These are phyloP conservation scores for Paramecium tetraurelia DNA, from an alignment of 73 alveolate species.

Conservation along the genomic window DNA sequence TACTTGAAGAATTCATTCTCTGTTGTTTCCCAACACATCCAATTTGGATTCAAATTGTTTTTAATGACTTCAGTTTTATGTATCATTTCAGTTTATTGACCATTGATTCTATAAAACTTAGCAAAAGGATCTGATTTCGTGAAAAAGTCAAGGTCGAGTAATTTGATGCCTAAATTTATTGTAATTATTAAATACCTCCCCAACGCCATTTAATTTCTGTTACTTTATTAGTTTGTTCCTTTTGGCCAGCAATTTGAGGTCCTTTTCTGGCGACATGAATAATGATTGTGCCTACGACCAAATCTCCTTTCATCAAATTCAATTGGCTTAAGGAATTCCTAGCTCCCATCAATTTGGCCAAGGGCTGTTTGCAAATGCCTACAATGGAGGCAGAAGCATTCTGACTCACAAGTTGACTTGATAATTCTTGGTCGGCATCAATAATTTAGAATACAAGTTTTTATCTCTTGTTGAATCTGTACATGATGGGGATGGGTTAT, in stretches of 20 bases:
- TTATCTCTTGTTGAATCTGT: neutral
- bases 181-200: neutral
- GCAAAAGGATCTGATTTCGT: conserved; percentile 38
- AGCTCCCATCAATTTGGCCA: conserved; percentile 7
- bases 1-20: neutral
- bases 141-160: conserved; percentile 21
- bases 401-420: neutral
- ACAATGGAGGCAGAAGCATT: neutral
- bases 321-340: conserved; percentile 1
- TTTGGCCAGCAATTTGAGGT: neutral
- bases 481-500: neutral
- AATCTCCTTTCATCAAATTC: neutral
- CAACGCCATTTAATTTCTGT: conserved; percentile 31
- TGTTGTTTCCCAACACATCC: conserved; percentile 46
- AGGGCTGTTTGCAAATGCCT: neutral
- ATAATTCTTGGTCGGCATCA: neutral
- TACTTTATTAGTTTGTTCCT: neutral
- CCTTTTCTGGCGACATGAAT: neutral
- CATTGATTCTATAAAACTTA: neutral
- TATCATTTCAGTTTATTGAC: neutral
- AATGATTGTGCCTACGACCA: neutral
- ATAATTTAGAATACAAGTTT: neutral
- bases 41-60: conserved; percentile 28
- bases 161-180: neutral
- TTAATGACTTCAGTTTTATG: conserved; percentile 32